Evolutionary conservation across 441 rosid genomes (phyloP).

Genomic region (Eutrema salsugineum): DNA sequence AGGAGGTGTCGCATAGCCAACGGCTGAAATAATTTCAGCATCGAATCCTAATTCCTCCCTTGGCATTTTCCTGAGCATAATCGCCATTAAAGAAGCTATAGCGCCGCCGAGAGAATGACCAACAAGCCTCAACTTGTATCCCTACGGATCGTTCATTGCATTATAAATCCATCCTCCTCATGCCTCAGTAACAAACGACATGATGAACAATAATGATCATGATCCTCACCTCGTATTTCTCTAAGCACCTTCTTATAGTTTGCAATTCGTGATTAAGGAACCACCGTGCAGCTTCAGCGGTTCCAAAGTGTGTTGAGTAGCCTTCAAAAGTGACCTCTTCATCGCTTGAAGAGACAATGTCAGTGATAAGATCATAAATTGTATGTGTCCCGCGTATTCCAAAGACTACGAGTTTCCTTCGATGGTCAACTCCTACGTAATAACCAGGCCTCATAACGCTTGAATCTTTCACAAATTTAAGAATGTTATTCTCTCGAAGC

Average conservation of each 20-base stretch:
- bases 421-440: slow-evolving; percentile 74
- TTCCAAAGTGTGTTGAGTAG: slow-evolving; percentile 89
- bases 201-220: not conserved
- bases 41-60: slow-evolving; percentile 66
- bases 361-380: slow-evolving; percentile 79
- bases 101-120: slow-evolving; percentile 99
- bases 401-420: slow-evolving; percentile 68
- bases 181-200: not conserved
- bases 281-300: slow-evolving; percentile 95
- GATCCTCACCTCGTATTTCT: slow-evolving; percentile 58
- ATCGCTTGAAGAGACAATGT: slow-evolving; percentile 73
- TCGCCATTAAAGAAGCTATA: slow-evolving; percentile 77
- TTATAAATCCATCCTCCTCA: slow-evolving; percentile 11
- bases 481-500: slow-evolving; percentile 75
- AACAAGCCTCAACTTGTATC: slow-evolving; percentile 84
- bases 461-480: slow-evolving; percentile 72
- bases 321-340: slow-evolving; percentile 86
- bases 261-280: slow-evolving; percentile 76
- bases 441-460: slow-evolving; percentile 96
- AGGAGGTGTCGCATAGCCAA: slow-evolving; percentile 88
- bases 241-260: slow-evolving; percentile 63
- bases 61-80: slow-evolving; percentile 74
- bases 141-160: slow-evolving; percentile 35
- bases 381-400: slow-evolving; percentile 89
- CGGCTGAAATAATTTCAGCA: slow-evolving; percentile 68